Evolutionary conservation across 306 rosid genomes (phyloP).

Genomic region (Lathyrus aphaca): DNA sequence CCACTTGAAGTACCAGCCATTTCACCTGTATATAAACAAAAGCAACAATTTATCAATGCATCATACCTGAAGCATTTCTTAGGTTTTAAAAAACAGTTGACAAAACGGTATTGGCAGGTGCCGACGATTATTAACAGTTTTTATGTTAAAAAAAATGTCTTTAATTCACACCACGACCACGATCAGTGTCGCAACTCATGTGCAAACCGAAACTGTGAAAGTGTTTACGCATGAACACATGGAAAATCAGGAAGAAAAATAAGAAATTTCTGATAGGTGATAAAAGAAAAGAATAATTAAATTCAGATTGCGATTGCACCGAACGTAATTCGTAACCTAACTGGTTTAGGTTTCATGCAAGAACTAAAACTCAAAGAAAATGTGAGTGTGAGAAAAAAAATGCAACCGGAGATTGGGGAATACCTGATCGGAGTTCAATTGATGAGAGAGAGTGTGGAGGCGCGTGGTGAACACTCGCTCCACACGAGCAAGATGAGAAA

Average conservation of each 20-base stretch:
- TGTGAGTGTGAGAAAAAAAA: background rate
- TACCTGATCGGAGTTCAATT: slow-evolving; percentile 38
- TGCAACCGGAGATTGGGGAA: background rate
- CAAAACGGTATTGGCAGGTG: too few species aligned
- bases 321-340: slow-evolving; percentile 14
- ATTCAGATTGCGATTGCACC: background rate
- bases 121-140: too few species aligned
- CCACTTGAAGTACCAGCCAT: slow-evolving; percentile 46
- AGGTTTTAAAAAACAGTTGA: too few species aligned
- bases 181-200: too few species aligned
- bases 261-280: too few species aligned
- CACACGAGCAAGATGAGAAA: background rate
- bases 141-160: too few species aligned
- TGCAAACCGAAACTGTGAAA: too few species aligned
- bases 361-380: background rate
- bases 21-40: slow-evolving; percentile 40
- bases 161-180: too few species aligned
- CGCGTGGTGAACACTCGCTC: slow-evolving; percentile 38
- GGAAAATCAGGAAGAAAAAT: too few species aligned
- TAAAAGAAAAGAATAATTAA: background rate
- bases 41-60: slow-evolving; percentile 22
- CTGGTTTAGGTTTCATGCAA: slow-evolving; percentile 5
- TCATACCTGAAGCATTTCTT: background rate
- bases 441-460: background rate
- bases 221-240: too few species aligned